Base-by-base conservation (phyloP, 2,329 filamentous ascomycete species). In the Cryphonectria japonica region DNA sequence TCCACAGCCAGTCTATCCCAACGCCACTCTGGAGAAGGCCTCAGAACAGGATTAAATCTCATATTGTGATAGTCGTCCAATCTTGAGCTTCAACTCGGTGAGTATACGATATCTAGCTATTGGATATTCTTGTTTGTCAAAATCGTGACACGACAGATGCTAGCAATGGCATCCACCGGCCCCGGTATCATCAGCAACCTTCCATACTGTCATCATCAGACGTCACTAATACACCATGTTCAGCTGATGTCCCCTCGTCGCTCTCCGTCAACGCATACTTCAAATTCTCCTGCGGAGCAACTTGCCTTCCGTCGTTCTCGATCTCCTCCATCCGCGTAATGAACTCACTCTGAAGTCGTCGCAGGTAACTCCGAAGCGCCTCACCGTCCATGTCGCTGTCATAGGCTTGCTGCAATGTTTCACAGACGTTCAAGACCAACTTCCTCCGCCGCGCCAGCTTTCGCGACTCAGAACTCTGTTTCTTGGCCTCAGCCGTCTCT, bases 261-360 rank as follows among this genome's bases (percentile, higher is more conserved):
- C 39, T 67, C 11, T 26, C 34, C 54, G 34, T 67, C 2, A 37
- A 1, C 14, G 60, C 52, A 67, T 46, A 50, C 32, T 66, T 46
- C 9, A 43, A 7, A 9, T 22, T 43, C 14, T 61, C 63, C 1
- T 71, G 26, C 1, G 7, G 67, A 1, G 63, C 66, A 22, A 63
- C 54, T 1, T 41, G 37, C 4, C 22, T 34, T 60, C 41, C 50
- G 32, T 39, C 63, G 5, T 22, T 13, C 62, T 93, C 89, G 39
- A 94, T 87, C 1, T 85, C 85, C 32, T 88, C 85, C 93, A 97
- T 95, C 9, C 88, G 84, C 5, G 84, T 75, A 9, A 92, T 85
- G 76, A 97, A 97, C 68, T 97, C 93, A 65, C 86, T 86, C 78
- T 95, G 93, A 16, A 96, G 79, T 72, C 86, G 86, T 69, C 81